phyloP scores from a whole-genome alignment of 805 yeast genomes.

The Hanseniaspora guilliermondii region DNA sequence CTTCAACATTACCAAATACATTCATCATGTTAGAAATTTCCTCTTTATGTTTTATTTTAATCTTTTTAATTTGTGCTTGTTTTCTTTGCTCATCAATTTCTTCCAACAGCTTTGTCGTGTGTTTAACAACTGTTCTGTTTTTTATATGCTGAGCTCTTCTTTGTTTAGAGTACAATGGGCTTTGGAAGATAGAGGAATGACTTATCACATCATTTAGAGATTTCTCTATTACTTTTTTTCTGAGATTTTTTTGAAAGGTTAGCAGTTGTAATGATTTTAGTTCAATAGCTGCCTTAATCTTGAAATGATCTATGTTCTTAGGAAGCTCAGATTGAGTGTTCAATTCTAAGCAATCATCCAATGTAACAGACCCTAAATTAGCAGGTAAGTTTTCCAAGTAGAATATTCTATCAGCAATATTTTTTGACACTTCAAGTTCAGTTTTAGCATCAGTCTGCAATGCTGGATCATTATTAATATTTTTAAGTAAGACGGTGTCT shows the following conservation, averaged over 20 bases:
- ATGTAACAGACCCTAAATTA: conserved; percentile 48
- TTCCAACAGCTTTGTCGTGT: conserved; percentile 63
- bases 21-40: conserved; percentile 39
- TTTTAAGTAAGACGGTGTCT: conserved; percentile 13
- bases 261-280: conserved; percentile 53
- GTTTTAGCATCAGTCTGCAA: conserved; percentile 33
- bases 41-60: conserved; percentile 22
- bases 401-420: conserved; percentile 43
- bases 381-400: conserved; percentile 59
- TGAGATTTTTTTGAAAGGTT: conserved; percentile 56
- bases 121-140: conserved; percentile 56
- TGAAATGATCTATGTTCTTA: conserved; percentile 41
- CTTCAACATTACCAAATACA: conserved; percentile 26
- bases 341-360: conserved; percentile 33
- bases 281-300: conserved; percentile 57
- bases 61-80: conserved; percentile 46
- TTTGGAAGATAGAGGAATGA: conserved; percentile 27
- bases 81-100: conserved; percentile 51
- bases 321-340: conserved; percentile 35
- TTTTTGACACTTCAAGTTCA: conserved; percentile 43
- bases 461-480: conserved; percentile 32
- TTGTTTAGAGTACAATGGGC: conserved; percentile 50
- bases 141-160: conserved; percentile 57
- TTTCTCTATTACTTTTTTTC: conserved; percentile 42
- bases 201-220: conserved; percentile 41